A percentile compares a stretch with the other conserved stretches of the same genome.
Conservation (phyloP, 2,329 filamentous ascomycete species). For the Neoascochyta sp. region DNA sequence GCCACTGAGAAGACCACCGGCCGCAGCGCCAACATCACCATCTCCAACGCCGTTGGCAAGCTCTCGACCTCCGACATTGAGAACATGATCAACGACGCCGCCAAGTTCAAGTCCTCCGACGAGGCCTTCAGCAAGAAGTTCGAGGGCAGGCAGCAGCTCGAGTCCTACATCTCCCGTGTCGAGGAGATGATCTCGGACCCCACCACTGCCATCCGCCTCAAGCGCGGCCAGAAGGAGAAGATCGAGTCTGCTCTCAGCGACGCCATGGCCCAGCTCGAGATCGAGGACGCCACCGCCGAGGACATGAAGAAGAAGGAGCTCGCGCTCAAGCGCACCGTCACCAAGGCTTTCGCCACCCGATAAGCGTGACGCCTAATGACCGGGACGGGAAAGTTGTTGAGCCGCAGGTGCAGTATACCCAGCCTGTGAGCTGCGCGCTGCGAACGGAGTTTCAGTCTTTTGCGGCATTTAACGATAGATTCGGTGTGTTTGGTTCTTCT, state of each 20-base stretch:
- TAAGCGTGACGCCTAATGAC: constrained; percentile 46
- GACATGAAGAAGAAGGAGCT: constrained; percentile 99
- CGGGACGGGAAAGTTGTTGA: constrained; percentile 15
- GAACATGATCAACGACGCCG: constrained; percentile 94
- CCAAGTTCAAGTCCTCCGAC: constrained; percentile 97
- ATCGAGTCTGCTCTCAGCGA: constrained; percentile 96
- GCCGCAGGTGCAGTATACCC: constrained; percentile 30
- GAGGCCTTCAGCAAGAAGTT: constrained; percentile 99
- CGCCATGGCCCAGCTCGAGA: constrained; percentile 94
- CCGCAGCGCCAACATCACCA: constrained; percentile 98
- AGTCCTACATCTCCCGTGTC: constrained; percentile 97
- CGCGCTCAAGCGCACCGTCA: constrained; percentile 93
- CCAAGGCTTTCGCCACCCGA: constrained; percentile 94
- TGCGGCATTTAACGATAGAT: constrained; percentile 37
- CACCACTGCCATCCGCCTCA: constrained; percentile 91
- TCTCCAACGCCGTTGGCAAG: constrained; percentile 99
- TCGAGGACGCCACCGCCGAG: constrained; percentile 85
- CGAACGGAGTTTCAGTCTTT: constrained; percentile 27
- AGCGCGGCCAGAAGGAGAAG: constrained; percentile 99
- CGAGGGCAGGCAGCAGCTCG: constrained; percentile 97
- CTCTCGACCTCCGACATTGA: constrained; percentile 92
- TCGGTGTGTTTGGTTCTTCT: constrained; percentile 31
- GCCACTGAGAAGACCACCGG: constrained; percentile 98
- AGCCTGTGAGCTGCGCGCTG: constrained; percentile 25
- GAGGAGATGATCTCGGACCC: constrained; percentile 99